A percentile compares a stretch with the other conserved stretches of the same genome.
Evolutionary conservation across 2,329 filamentous ascomycete genomes (phyloP).

Genomic region (Akanthomyces lecanii): DNA sequence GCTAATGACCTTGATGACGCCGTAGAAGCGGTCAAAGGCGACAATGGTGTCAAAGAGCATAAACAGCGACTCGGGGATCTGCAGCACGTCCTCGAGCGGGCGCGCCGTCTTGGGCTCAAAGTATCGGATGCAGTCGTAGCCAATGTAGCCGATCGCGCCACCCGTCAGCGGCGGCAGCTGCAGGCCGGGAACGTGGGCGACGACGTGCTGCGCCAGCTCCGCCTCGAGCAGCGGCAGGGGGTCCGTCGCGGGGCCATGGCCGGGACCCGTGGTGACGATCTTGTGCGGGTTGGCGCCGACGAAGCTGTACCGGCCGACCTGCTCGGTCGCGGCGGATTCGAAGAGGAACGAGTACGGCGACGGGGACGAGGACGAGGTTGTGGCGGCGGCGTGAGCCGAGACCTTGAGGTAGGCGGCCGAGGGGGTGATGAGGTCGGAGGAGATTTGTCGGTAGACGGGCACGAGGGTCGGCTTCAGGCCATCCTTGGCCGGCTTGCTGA

Average conservation of each 20-base stretch:
- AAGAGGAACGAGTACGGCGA: constrained; percentile 89
- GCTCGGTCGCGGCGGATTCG: constrained; percentile 91
- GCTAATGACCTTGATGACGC: constrained; percentile 56
- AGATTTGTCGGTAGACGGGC: constrained; percentile 77
- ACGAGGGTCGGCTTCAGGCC: constrained; percentile 61
- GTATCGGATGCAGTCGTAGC: constrained; percentile 95
- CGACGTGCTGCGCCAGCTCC: constrained; percentile 73
- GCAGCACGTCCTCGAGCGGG: constrained; percentile 79
- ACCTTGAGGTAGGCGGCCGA: constrained; percentile 95
- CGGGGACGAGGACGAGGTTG: constrained; percentile 23
- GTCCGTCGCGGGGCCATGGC: constrained; percentile 78
- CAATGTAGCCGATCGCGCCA: constrained; percentile 92
- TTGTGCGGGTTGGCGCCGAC: constrained; percentile 77
- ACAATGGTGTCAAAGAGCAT: constrained; percentile 96
- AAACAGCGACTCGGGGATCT: constrained; percentile 90
- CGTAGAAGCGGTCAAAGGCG: constrained; percentile 78
- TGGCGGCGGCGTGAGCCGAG: constrained; percentile 62
- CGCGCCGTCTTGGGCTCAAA: constrained; percentile 96
- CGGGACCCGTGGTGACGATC: constrained; percentile 80
- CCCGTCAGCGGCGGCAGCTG: constrained; percentile 82
- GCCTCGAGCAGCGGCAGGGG: constrained; percentile 78
- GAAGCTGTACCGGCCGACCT: constrained; percentile 92
- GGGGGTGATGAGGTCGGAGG: constrained; percentile 89
- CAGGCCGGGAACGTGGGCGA: constrained; percentile 78
- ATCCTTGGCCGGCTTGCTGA: constrained; percentile 32